Conservation (phyloP, 768 basidiomycete genomes). For the Mycena kentingensis region DNA sequence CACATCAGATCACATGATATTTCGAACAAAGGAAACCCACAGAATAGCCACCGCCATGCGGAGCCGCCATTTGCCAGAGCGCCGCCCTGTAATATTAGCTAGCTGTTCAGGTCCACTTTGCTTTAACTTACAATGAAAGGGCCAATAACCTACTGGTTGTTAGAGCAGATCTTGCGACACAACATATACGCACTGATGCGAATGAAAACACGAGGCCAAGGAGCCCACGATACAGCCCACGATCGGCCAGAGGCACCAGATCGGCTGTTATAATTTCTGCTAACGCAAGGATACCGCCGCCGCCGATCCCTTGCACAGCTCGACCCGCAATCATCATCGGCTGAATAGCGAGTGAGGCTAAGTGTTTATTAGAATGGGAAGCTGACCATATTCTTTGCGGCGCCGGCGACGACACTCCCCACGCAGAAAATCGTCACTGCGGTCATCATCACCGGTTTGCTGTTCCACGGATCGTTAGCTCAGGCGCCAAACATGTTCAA, state of each 20-base stretch:
- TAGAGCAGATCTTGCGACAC: neutral
- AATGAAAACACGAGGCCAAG: constrained; percentile 30
- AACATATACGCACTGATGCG: constrained; percentile 24
- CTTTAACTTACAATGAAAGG: constrained; percentile 2
- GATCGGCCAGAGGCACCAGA: constrained; percentile 42
- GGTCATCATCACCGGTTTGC: constrained; percentile 29
- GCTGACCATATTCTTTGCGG: constrained; percentile 36
- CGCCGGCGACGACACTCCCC: constrained; percentile 44
- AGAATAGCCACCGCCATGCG: constrained; percentile 33
- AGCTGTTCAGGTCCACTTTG: neutral
- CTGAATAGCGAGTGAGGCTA: neutral
- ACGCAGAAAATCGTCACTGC: constrained; percentile 36
- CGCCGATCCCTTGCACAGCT: constrained; percentile 34
- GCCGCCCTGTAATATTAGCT: constrained; percentile 7
- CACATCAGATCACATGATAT: neutral
- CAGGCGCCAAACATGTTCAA: neutral
- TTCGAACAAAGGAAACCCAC: constrained; percentile 15
- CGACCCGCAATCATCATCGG: constrained; percentile 42
- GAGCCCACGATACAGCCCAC: constrained; percentile 37
- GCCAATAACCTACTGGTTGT: neutral
- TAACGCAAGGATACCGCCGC: constrained; percentile 35
- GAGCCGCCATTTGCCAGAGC: constrained; percentile 18
- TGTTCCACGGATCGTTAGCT: neutral
- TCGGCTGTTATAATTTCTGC: constrained; percentile 42
- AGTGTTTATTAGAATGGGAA: neutral